Percentiles rank a stretch among this genome's conserved stretches.
These are phyloP conservation scores for Populus ilicifolia DNA, from an alignment of 345 rosid species.

Conservation along the genomic window DNA sequence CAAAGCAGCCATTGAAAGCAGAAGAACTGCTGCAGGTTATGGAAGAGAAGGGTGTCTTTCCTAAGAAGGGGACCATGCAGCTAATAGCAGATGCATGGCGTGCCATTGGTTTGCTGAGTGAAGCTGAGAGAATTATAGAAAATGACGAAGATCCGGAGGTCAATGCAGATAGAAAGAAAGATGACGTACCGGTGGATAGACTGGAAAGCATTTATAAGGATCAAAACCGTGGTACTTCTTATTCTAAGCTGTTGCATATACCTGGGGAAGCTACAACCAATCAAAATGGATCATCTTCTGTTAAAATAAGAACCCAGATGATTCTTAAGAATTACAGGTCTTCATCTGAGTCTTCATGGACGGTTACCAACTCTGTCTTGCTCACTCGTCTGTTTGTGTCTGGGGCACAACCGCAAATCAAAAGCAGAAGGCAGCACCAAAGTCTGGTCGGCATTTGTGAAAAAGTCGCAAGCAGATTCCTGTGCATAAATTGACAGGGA, in stretches of 20 bases:
- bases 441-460: constrained; percentile 22
- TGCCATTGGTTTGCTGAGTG: constrained; percentile 55
- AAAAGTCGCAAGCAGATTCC: constrained; percentile 19
- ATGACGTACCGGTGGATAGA: constrained; percentile 24
- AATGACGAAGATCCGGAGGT: constrained; percentile 19
- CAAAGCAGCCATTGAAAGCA: constrained; percentile 77
- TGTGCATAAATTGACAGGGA: constrained; percentile 17
- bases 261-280: constrained; percentile 25
- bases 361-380: constrained; percentile 16
- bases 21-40: constrained; percentile 64
- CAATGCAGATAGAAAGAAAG: constrained; percentile 21
- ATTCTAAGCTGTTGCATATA: constrained; percentile 23
- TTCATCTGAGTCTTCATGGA: constrained; percentile 21
- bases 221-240: constrained; percentile 27
- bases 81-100: constrained; percentile 80
- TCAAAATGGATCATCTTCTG: constrained; percentile 28
- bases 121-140: constrained; percentile 46
- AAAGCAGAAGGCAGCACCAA: constrained; percentile 44
- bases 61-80: constrained; percentile 56
- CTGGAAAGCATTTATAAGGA: constrained; percentile 28
- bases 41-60: constrained; percentile 56
- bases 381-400: constrained; percentile 19
- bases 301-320: constrained; percentile 33
- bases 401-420: constrained; percentile 23
- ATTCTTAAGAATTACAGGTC: constrained; percentile 13